Percentiles rank a stretch among this genome's conserved stretches.
Conservation (phyloP, 331 rosid species). For the Erythrophleum ivorense region DNA sequence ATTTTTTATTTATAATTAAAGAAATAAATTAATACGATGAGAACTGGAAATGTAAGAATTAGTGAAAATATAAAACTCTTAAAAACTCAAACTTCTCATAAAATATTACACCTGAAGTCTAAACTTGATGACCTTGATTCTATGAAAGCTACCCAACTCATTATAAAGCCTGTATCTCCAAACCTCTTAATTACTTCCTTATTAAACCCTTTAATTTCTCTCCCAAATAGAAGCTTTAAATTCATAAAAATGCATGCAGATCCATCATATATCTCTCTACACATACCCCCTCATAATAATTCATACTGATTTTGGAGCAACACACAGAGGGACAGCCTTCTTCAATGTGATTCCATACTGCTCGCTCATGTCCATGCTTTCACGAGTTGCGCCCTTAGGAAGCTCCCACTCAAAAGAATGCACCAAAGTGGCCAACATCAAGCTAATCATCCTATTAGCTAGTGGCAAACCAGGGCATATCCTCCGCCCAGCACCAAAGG, state of each 20-base stretch:
- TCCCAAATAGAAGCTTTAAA: not conserved
- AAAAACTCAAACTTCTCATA: too few relatives aligned
- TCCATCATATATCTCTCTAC: too few relatives aligned
- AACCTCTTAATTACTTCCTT: too few relatives aligned
- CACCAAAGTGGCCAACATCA: conserved; percentile 49
- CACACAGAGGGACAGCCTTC: conserved; percentile 55
- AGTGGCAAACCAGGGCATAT: conserved; percentile 61
- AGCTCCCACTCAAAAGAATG: conserved; percentile 58
- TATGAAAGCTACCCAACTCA: too few relatives aligned
- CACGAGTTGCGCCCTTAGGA: conserved; percentile 44
- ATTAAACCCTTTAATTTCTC: not conserved
- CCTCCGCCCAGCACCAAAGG: conserved; percentile 60
- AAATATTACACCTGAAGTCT: too few relatives aligned
- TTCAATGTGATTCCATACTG: conserved; percentile 60
- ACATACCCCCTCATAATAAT: not conserved
- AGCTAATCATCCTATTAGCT: conserved; percentile 57
- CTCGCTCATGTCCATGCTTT: conserved; percentile 55
- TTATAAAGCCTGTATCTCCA: too few relatives aligned
- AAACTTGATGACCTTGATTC: too few relatives aligned
- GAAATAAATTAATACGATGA: too few relatives aligned
- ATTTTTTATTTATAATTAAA: too few relatives aligned
- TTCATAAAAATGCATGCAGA: too few relatives aligned
- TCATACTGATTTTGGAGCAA: conserved; percentile 38
- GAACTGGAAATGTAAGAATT: too few relatives aligned
- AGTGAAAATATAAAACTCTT: too few relatives aligned